A percentile compares a stretch with the other conserved stretches of the same genome.
phyloP scores from a whole-genome alignment of 495 filamentous ascomycete species.

The Aspergillus saccharolyticus region DNA sequence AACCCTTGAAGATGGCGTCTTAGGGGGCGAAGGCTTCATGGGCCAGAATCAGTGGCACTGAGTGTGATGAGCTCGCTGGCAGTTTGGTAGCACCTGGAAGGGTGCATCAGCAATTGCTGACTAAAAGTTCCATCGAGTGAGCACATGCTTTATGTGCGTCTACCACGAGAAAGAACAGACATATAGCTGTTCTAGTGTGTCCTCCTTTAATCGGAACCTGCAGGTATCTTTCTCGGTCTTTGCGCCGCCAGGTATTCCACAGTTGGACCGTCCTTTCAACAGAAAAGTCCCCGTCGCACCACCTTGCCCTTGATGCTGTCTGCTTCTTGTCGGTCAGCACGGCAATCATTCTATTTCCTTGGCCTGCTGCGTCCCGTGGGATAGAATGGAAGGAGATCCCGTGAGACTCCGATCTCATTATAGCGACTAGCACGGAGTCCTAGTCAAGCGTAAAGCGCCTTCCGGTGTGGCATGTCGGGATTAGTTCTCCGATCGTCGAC shows the following conservation, averaged over 20 bases:
- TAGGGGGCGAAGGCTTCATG: constrained; percentile 76
- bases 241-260: not conserved
- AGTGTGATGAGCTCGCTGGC: constrained; percentile 7
- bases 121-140: constrained; percentile 13
- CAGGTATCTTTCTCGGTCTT: not conserved
- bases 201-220: constrained; percentile 12
- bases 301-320: not conserved
- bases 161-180: constrained; percentile 7
- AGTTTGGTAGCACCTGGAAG: constrained; percentile 10
- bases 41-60: constrained; percentile 62
- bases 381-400: not conserved
- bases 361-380: not conserved
- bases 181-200: constrained; percentile 16
- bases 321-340: not conserved
- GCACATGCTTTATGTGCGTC: constrained; percentile 14
- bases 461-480: not conserved
- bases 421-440: not conserved
- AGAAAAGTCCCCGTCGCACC: not conserved
- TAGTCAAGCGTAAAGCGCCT: not conserved
- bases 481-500: constrained; percentile 3
- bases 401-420: not conserved
- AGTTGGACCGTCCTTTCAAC: not conserved
- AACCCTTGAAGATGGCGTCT: constrained; percentile 85
- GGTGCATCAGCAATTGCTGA: constrained; percentile 15
- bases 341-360: not conserved